Evolutionary conservation across 495 filamentous ascomycete genomes (phyloP), one percentile per base, ranked within the genome.

Genomic region (Astrothelium macrocarpum): DNA sequence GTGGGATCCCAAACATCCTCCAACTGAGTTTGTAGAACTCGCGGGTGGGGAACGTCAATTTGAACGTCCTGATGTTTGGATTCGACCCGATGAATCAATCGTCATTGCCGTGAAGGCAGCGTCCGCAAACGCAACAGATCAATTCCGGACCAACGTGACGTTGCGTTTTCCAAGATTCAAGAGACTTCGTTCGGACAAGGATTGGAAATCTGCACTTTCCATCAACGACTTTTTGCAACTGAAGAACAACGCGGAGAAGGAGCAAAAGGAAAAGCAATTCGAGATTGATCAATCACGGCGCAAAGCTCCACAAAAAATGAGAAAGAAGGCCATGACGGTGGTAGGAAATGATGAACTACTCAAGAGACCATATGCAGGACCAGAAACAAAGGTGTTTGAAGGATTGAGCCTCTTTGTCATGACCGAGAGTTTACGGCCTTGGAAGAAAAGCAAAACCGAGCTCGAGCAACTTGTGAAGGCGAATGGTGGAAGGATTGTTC

Each of bases 91-190:
- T 59, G 90, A 96, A 42, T 95, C 90, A 3, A 76, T 98, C 25
- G 91, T 97, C 26, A 62, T 98, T 2, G 86, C 87, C 31, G 87
- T 95, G 60, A 98, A 97, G 73, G 94, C 91, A n/a, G 90, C 94
- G 0, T 90, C 86, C 12, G 84, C 93, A 1, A 81, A 79, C 7
- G 75, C 76, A 0, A 89, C 88, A 26, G 90, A 91, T 64, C 81
- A 86, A 63, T 97, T 96, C 70, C 84, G 87, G 26, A 85, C 83
- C 63, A 83, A 84, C 11, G 75, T 86, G 65, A 97, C 95, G 0
- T 78, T 98, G 53, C 87, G 94, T 1, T 98, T 98, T 68, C 94
- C 94, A 0, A 84, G 94, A 14, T 97, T 97, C 75, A 94, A 91
- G 69, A 84, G 79, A 62, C 72, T 97, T 31, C 82, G 91, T 18